These are phyloP conservation scores for Thermoascus crustaceus DNA, from an alignment of 2,329 filamentous ascomycete genomes.

Conservation along the genomic window DNA sequence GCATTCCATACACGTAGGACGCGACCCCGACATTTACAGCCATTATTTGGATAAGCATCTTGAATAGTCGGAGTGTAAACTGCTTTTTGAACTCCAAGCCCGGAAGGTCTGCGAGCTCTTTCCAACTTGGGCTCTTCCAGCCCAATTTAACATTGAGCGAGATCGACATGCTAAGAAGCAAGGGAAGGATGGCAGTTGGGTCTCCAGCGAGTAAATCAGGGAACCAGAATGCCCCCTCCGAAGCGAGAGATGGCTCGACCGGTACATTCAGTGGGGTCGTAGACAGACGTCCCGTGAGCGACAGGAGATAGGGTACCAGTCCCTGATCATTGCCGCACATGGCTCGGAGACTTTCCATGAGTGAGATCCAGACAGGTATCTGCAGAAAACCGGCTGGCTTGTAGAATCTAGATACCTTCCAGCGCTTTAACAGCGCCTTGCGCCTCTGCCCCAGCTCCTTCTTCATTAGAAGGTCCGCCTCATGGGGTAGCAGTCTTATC, in stretches of 20 bases:
- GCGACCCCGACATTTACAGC: slow-evolving; percentile 31
- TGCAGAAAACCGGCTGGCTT: slow-evolving; percentile 29
- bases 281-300: slow-evolving; percentile 13
- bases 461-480: slow-evolving; percentile 10
- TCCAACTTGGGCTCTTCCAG: slow-evolving; percentile 17
- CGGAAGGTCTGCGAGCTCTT: slow-evolving; percentile 19
- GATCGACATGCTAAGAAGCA: slow-evolving; percentile 41
- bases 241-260: slow-evolving; percentile 43
- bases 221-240: slow-evolving; percentile 55
- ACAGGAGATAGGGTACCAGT: slow-evolving; percentile 31
- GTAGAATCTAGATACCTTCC: slow-evolving; percentile 27
- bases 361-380: slow-evolving; percentile 39
- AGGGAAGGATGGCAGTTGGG: slow-evolving; percentile 42
- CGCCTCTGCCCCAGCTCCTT: slow-evolving; percentile 18
- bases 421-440: slow-evolving; percentile 24
- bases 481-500: slow-evolving; percentile 9
- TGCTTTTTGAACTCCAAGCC: slow-evolving; percentile 18
- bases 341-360: slow-evolving; percentile 41
- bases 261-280: slow-evolving; percentile 13
- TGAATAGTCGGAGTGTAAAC: slow-evolving; percentile 18
- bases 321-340: slow-evolving; percentile 40
- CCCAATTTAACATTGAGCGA: slow-evolving; percentile 38
- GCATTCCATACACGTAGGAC: slow-evolving; percentile 28
- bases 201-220: slow-evolving; percentile 49
- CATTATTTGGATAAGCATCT: slow-evolving; percentile 26